These are phyloP conservation scores for Ensete glaucum DNA, from an alignment of 176 grass and related monocot genomes.

Conservation along the genomic window DNA sequence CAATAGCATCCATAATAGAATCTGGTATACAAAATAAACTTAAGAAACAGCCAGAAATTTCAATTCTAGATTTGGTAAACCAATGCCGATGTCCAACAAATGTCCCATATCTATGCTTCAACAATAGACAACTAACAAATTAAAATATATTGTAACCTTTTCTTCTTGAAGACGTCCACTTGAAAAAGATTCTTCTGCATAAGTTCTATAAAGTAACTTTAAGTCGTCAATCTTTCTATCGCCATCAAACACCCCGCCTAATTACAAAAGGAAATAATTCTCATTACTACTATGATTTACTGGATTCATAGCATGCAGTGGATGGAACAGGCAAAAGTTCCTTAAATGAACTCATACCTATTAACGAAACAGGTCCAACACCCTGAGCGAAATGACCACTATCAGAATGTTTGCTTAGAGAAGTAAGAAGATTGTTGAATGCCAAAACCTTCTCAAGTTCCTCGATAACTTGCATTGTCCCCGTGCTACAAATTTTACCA, in stretches of 20 bases:
- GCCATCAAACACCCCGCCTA: conserved; percentile 68
- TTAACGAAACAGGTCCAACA: conserved; percentile 73
- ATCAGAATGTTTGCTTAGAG: conserved; percentile 66
- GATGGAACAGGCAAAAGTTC: background rate
- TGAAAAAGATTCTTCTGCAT: conserved; percentile 66
- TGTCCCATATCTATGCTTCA: background rate
- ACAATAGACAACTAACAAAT: background rate
- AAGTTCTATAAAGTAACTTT: conserved; percentile 72
- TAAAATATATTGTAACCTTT: conserved; percentile 37
- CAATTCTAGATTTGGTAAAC: background rate
- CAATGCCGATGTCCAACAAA: background rate
- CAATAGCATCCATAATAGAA: too few relatives aligned
- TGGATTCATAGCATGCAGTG: background rate
- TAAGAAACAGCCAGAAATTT: background rate
- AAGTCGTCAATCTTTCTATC: conserved; percentile 68
- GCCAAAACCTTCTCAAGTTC: conserved; percentile 67
- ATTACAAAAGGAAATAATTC: conserved; percentile 12
- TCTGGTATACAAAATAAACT: too few relatives aligned
- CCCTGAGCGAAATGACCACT: conserved; percentile 46
- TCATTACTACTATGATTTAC: background rate
- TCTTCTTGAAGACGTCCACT: conserved; percentile 53
- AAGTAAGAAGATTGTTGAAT: conserved; percentile 65
- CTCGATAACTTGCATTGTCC: conserved; percentile 42
- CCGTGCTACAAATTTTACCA: conserved; percentile 38
- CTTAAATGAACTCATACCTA: conserved; percentile 35